phyloP scores from a whole-genome alignment of 2,329 filamentous ascomycete species.

The Aspergillus neoniger region DNA sequence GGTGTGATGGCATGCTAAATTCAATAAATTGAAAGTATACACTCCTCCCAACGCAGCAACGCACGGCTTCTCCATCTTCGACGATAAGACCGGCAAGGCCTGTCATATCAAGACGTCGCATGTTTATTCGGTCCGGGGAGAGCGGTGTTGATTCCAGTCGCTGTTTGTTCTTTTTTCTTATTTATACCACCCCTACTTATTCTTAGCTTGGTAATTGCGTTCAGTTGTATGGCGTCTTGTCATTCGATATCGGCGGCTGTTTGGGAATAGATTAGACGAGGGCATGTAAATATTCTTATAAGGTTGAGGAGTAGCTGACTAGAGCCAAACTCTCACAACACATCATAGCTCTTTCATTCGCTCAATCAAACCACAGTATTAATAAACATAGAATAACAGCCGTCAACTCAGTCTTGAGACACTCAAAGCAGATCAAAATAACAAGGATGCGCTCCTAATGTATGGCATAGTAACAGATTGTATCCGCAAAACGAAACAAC shows the following conservation, averaged over 20 bases:
- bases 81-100: conserved; percentile 71
- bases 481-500: conserved; percentile 2
- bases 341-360: background rate
- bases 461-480: conserved; percentile 1
- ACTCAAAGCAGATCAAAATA: background rate
- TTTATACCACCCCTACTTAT: background rate
- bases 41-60: conserved; percentile 86
- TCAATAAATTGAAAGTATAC: conserved; percentile 58
- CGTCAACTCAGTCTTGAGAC: background rate
- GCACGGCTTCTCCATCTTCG: conserved; percentile 79
- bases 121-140: conserved; percentile 67
- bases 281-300: background rate
- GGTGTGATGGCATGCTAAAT: background rate
- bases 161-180: background rate
- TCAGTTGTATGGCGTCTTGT: background rate
- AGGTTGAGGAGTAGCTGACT: too few relatives aligned
- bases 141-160: conserved; percentile 24
- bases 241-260: background rate
- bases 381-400: background rate
- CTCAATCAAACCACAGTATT: background rate
- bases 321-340: background rate
- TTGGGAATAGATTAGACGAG: background rate
- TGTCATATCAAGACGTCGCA: conserved; percentile 70
- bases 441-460: background rate
- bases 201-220: background rate